phyloP scores from a whole-genome alignment of 805 yeast genomes.

The Metschnikowia corniflorae region DNA sequence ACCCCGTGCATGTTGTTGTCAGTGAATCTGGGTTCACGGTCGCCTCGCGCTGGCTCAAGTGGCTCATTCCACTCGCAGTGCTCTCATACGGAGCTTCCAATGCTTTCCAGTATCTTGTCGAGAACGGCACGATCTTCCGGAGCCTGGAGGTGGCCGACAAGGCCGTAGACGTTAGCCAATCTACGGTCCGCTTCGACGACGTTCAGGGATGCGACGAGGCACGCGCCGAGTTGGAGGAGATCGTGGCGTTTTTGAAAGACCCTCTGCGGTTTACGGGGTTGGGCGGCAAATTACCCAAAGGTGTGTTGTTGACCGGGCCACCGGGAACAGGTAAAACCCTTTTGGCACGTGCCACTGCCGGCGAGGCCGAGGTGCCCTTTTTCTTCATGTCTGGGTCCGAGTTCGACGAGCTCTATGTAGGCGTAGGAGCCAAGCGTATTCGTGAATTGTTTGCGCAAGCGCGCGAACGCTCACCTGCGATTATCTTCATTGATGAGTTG shows the following conservation, averaged over 20 bases:
- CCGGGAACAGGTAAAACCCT: slow-evolving; percentile 99
- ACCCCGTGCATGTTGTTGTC: slow-evolving; percentile 92
- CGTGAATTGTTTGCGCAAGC: slow-evolving; percentile 94
- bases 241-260: slow-evolving; percentile 95
- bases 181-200: slow-evolving; percentile 84
- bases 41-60: slow-evolving; percentile 81
- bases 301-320: slow-evolving; percentile 94
- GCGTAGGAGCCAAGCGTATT: slow-evolving; percentile 98
- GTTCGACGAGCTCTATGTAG: slow-evolving; percentile 96
- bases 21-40: slow-evolving; percentile 79
- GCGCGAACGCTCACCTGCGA: slow-evolving; percentile 92
- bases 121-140: slow-evolving; percentile 77
- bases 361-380: slow-evolving; percentile 98
- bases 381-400: slow-evolving; percentile 98
- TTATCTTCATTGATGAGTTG: slow-evolving; percentile 93
- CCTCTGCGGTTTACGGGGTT: slow-evolving; percentile 94
- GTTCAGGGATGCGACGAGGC: slow-evolving; percentile 99
- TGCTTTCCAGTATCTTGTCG: slow-evolving; percentile 75
- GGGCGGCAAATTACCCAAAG: slow-evolving; percentile 97
- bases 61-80: slow-evolving; percentile 79
- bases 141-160: slow-evolving; percentile 69
- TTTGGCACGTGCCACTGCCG: slow-evolving; percentile 96
- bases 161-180: slow-evolving; percentile 77
- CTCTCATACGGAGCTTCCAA: slow-evolving; percentile 77
- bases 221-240: slow-evolving; percentile 92